phyloP scores from a whole-genome alignment of 1,284 basidiomycete species.

The Volvariella volvacea region DNA sequence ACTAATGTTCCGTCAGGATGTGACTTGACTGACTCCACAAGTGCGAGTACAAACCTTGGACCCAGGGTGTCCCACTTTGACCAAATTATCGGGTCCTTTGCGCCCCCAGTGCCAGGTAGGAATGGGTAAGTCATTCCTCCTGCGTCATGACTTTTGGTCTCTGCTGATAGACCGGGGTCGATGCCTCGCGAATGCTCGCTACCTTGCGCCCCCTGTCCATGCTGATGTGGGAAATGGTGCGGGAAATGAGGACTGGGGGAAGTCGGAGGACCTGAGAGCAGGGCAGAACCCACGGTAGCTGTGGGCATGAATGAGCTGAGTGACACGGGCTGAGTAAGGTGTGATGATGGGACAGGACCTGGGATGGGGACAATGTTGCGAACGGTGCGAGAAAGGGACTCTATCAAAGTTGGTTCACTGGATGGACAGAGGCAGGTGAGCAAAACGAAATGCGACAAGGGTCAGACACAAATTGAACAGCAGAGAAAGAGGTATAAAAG shows the following conservation, averaged over 20 bases:
- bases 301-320: slow-evolving; percentile 35
- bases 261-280: slow-evolving; percentile 11
- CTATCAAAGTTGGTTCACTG: slow-evolving; percentile 42
- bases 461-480: background rate
- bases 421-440: background rate
- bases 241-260: slow-evolving; percentile 5
- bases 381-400: slow-evolving; percentile 43
- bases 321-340: slow-evolving; percentile 36
- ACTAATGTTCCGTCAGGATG: slow-evolving; percentile 20
- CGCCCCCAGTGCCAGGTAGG: background rate
- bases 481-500: no score
- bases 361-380: slow-evolving; percentile 47
- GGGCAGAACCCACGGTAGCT: slow-evolving; percentile 11
- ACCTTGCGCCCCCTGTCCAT: background rate
- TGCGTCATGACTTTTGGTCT: background rate
- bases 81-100: slow-evolving; percentile 20
- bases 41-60: slow-evolving; percentile 22
- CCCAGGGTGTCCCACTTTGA: slow-evolving; percentile 25
- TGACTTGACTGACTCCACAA: slow-evolving; percentile 16
- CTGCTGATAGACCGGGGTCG: background rate
- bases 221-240: background rate
- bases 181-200: background rate
- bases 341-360: slow-evolving; percentile 32
- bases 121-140: slow-evolving; percentile 7
- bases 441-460: background rate